These are phyloP conservation scores for Trichocladium uniseriatum DNA, from an alignment of 495 filamentous ascomycete genomes.

Conservation along the genomic window DNA sequence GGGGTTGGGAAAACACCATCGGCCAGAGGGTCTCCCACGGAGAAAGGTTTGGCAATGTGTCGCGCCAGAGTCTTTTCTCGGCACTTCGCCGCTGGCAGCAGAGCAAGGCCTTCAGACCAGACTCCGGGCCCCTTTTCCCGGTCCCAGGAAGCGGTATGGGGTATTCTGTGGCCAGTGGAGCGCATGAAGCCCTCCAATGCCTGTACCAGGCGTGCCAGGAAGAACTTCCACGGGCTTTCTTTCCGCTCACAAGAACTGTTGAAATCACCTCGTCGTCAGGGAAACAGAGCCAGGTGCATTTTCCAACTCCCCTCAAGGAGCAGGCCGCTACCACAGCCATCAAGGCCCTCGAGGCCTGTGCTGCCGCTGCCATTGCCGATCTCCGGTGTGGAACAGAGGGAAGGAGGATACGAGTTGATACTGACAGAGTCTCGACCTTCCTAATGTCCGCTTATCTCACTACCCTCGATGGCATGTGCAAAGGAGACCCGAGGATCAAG, in stretches of 20 bases:
- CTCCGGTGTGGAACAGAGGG: conserved; percentile 39
- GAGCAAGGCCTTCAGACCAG: conserved; percentile 3
- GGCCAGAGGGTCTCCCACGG: background rate
- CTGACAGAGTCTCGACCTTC: conserved; percentile 58
- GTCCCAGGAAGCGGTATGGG: background rate
- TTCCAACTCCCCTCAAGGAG: conserved; percentile 63
- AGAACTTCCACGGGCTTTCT: conserved; percentile 27
- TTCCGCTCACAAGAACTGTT: conserved; percentile 19
- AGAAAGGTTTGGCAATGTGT: background rate
- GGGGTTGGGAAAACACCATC: background rate
- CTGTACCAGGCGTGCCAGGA: conserved; percentile 18
- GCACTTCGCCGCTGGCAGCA: conserved; percentile 7
- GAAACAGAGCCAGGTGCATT: conserved; percentile 28
- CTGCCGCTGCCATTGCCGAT: conserved; percentile 55
- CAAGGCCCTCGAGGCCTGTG: conserved; percentile 60
- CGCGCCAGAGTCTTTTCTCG: conserved; percentile 8
- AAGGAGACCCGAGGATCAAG: conserved; percentile 51
- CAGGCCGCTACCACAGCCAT: conserved; percentile 58
- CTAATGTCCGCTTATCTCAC: conserved; percentile 65
- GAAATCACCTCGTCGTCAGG: conserved; percentile 23
- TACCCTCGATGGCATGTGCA: conserved; percentile 59
- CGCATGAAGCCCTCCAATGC: conserved; percentile 19
- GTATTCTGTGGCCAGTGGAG: conserved; percentile 23
- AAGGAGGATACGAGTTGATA: conserved; percentile 46
- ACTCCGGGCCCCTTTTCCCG: background rate